Evolutionary conservation across 805 yeast species (phyloP).

Genomic region (Vanderwaltozyma polyspora): DNA sequence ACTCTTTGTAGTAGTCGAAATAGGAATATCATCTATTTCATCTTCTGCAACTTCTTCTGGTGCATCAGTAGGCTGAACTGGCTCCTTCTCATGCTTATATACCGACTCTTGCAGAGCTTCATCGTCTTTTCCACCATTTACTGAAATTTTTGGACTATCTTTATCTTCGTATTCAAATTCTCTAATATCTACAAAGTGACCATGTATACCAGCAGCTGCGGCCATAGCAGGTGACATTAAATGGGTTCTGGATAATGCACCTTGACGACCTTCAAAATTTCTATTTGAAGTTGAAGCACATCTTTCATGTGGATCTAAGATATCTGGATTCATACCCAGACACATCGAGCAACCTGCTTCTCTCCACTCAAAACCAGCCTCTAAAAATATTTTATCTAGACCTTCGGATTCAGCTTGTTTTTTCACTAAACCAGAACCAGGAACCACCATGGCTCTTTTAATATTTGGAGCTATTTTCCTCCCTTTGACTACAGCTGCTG

Average conservation of each 20-base stretch:
- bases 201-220: constrained; percentile 92
- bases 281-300: constrained; percentile 98
- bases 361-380: constrained; percentile 97
- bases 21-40: constrained; percentile 54
- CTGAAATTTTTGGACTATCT: constrained; percentile 45
- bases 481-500: constrained; percentile 89
- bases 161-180: constrained; percentile 55
- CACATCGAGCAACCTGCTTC: constrained; percentile 99
- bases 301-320: constrained; percentile 86
- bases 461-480: constrained; percentile 74
- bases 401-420: constrained; percentile 92
- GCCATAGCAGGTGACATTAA: constrained; percentile 99
- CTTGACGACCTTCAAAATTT: constrained; percentile 98
- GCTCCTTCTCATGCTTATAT: constrained; percentile 43
- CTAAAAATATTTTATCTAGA: constrained; percentile 75
- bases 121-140: constrained; percentile 34
- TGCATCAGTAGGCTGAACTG: constrained; percentile 32
- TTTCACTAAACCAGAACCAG: constrained; percentile 95
- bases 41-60: constrained; percentile 45
- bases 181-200: constrained; percentile 85
- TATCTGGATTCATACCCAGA: constrained; percentile 98
- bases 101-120: constrained; percentile 57
- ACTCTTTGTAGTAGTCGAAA: constrained; percentile 30
- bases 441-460: constrained; percentile 80
- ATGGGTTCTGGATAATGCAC: constrained; percentile 91